Base-by-base conservation (phyloP, 441 rosid species). In the Macaranga tanarius region DNA sequence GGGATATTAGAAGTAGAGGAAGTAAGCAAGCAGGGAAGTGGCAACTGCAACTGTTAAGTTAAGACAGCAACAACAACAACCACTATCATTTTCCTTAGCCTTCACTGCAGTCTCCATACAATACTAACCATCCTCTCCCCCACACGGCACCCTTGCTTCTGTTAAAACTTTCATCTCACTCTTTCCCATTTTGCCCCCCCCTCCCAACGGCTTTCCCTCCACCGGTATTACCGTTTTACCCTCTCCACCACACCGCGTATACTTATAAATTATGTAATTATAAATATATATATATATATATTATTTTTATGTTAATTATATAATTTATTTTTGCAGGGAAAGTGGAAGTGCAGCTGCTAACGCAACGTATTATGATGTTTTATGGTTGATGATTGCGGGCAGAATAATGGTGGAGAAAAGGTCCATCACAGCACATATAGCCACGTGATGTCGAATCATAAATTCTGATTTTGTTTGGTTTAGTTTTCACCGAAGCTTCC, bases 61-160 rank as follows among this genome's bases (percentile, higher is more conserved):
- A 34, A 34, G 38, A 34, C 38, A 50, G n/a, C 12, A 58, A 87
- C n/a, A n/a, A 83, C 89, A 84, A 78, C 88, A 60, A 82, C 92
- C 82, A 75, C 82, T 81, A 77, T 88, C 84, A 79, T 81, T 88
- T 88, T 89, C 89, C 95, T 83, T 90, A 10, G 82, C 75, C 86
- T 85, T 87, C 93, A 89, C 95, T 84, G 57, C 75, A 12, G 20
- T 16, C 47, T n/a, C 12, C 77, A 74, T 62, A 38, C n/a, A n/a
- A n/a, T n/a, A 69, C 75, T 19, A 59, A 55, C 73, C 83, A 68
- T 69, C 75, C 62, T 2, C 28, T 20, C 12, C 59, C 58, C 28
- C 38, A 19, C 54, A 62, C 75, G 62, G 73, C 38, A 34, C 38
- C 38, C 6, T 66, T 44, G 70, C 62, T 62, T 48, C 7, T 38